Percentiles rank a stretch among this genome's conserved stretches.
Evolutionary conservation across 345 rosid genomes (phyloP).

Genomic region (Lenwebbia sp.): DNA sequence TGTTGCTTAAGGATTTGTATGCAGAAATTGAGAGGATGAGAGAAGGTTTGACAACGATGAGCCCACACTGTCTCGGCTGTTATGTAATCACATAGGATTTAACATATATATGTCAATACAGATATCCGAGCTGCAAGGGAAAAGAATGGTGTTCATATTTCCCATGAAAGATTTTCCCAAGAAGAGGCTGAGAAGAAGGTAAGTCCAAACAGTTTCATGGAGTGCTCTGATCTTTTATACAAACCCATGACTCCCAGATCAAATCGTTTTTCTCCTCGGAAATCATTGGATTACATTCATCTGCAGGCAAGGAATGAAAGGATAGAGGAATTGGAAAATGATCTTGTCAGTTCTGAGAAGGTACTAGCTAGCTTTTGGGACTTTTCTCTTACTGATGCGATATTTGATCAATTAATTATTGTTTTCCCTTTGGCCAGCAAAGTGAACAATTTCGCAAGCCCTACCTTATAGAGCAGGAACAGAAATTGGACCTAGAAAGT

Average conservation of each 20-base stretch:
- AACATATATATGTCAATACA: constrained; percentile 14
- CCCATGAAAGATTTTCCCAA: constrained; percentile 70
- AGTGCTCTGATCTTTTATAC: background rate
- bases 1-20: constrained; percentile 80
- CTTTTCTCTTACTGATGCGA: background rate
- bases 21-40: constrained; percentile 81
- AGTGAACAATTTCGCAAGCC: constrained; percentile 48
- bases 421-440: constrained; percentile 37
- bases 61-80: background rate
- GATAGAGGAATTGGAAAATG: constrained; percentile 72
- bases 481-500: constrained; percentile 47
- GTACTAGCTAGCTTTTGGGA: constrained; percentile 21
- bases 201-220: background rate
- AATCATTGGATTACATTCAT: background rate
- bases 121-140: constrained; percentile 95
- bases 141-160: constrained; percentile 77
- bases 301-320: constrained; percentile 58
- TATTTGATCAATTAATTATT: background rate
- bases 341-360: constrained; percentile 42
- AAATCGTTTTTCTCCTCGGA: background rate
- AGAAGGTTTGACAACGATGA: constrained; percentile 46
- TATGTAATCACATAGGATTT: background rate
- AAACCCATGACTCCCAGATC: background rate
- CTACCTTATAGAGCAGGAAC: constrained; percentile 59
- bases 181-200: constrained; percentile 97